These are phyloP conservation scores for Trichoderma arundinaceum DNA, from an alignment of 2,329 filamentous ascomycete genomes.

Conservation along the genomic window DNA sequence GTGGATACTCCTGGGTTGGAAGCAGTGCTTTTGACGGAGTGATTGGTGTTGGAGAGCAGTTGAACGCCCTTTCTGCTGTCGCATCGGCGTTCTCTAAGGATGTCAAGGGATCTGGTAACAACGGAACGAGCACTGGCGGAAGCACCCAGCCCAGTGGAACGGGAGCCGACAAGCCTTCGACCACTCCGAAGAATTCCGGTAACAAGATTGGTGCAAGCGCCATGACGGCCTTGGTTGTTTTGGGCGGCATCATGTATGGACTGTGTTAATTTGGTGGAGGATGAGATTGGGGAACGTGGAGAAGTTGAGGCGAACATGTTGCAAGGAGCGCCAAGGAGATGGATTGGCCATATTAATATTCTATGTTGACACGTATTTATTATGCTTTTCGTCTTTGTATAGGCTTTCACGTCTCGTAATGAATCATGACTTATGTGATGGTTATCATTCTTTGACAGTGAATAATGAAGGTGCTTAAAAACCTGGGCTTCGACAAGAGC, in stretches of 20 bases:
- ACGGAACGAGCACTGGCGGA: background rate
- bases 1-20: conserved; percentile 60
- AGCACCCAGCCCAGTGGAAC: conserved; percentile 4
- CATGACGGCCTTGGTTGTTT: background rate
- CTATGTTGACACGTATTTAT: no score
- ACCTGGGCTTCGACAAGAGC: no score
- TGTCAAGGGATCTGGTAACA: background rate
- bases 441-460: no score
- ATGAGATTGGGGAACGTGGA: no score
- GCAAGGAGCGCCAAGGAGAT: no score
- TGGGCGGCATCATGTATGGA: conserved; percentile 5
- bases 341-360: no score
- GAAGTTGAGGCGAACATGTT: no score
- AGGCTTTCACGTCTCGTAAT: no score
- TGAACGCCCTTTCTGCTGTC: conserved; percentile 63
- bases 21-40: conserved; percentile 57
- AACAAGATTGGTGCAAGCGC: background rate
- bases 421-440: no score
- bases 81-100: conserved; percentile 40
- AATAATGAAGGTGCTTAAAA: no score
- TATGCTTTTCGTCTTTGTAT: no score
- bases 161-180: background rate
- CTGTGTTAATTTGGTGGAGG: background rate
- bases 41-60: conserved; percentile 62
- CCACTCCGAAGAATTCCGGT: background rate